Evolutionary conservation across 305 asterid genomes (phyloP), one percentile per base, ranked within the genome.

Genomic region (Fraxinus greggii): DNA sequence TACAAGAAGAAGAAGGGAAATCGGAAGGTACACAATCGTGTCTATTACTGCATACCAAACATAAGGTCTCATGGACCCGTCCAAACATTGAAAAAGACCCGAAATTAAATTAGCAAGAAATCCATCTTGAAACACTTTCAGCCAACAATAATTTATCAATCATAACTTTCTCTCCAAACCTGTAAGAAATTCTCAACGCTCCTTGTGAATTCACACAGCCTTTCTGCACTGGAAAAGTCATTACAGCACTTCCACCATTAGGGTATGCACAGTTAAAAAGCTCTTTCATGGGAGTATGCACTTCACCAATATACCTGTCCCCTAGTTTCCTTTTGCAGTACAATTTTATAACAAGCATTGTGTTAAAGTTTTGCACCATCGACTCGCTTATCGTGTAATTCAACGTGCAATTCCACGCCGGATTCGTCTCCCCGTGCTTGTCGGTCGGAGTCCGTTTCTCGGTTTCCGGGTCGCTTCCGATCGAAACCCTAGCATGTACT

Each of bases 171-270:
- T 89, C 91, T 0, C 96, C 93, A 69, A 93, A 93, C 81, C 85
- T 85, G 15, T 87, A 93, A 0, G 93, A 87, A 76, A 93, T 89
- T 75, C 84, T 88, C 81, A 93, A 23, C 69, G 33, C 48, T 13
- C 97, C 97, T 80, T 90, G 93, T 3, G 97, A 93, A 13, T 86
- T 81, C 1, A 87, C 92, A 8, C 92, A 86, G 0, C 97, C 97
- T 12, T 36, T 83, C 77, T 83, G 87, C 79, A 93, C 91, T 1
- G 95, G 93, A 7, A 85, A 88, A 15, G 26, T 86, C 83, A 92
- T 51, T 6, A 88, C 19, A 7, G 91, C 91, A 78, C 84, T 81
- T 3, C 93, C 96, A 0, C 89, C 93, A 42, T 8, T 36, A 38
- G 86, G 69, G 26, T 28, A 33, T 0, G 97, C 75, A 78, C 79